Evolutionary conservation across 768 basidiomycete species (phyloP).

Genomic region (Russula brevipes): DNA sequence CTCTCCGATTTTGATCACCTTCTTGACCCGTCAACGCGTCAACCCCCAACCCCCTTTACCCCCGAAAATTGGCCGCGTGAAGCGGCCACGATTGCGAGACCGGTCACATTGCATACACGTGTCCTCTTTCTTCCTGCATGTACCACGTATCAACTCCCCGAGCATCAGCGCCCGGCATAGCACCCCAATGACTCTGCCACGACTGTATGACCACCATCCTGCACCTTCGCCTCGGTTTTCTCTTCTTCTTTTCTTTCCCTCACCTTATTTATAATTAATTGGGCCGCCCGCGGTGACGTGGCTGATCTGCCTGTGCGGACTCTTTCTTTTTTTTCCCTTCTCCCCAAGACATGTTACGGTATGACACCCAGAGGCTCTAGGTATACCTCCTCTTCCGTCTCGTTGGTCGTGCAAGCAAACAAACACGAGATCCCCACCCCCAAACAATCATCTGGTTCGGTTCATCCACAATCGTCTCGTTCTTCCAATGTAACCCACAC

Average conservation of each 20-base stretch:
- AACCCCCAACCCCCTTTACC: neutral
- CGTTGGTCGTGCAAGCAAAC: neutral
- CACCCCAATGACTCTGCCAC: conserved; percentile 16
- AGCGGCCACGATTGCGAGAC: conserved; percentile 6
- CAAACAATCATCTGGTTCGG: conserved; percentile 1
- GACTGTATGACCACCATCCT: conserved; percentile 19
- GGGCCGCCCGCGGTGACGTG: conserved; percentile 13
- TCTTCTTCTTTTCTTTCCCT: neutral
- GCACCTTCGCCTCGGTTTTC: neutral
- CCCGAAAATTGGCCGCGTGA: conserved; percentile 13
- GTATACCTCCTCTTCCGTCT: conserved; percentile 1
- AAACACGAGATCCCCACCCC: neutral
- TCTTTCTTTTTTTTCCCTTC: neutral
- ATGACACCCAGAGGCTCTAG: neutral
- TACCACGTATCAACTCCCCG: conserved; percentile 3
- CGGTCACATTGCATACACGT: neutral
- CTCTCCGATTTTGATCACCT: conserved; percentile 10
- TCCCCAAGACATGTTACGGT: conserved; percentile 8
- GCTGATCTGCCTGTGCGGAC: conserved; percentile 21
- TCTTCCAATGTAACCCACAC: conserved; percentile 13
- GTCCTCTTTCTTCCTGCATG: neutral
- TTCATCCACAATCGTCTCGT: neutral
- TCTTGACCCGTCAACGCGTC: neutral
- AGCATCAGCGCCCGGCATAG: conserved; percentile 4
- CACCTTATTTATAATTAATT: conserved; percentile 23